Evolutionary conservation across 352 stramenopile species (phyloP).

Genomic region (Phytophthora uliginosa): DNA sequence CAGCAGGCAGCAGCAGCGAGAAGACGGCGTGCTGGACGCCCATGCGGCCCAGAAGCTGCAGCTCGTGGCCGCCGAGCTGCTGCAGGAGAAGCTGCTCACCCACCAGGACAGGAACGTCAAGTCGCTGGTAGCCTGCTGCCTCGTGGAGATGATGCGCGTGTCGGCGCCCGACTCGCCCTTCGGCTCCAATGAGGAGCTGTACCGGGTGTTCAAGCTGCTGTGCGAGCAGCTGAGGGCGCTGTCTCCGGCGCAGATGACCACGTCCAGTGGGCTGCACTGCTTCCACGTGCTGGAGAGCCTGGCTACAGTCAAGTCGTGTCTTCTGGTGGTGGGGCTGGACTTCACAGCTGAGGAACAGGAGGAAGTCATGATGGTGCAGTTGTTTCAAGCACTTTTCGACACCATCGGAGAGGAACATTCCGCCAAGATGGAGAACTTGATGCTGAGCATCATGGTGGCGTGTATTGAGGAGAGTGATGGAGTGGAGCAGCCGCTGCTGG

Average conservation of each 20-base stretch:
- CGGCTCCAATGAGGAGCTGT: conserved; percentile 69
- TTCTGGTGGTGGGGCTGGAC: conserved; percentile 65
- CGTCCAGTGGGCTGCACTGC: conserved; percentile 47
- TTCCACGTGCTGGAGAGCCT: conserved; percentile 81
- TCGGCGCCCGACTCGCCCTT: conserved; percentile 77
- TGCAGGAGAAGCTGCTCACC: conserved; percentile 61
- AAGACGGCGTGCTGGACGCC: conserved; percentile 32
- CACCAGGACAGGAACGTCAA: conserved; percentile 63
- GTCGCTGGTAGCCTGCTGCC: conserved; percentile 73
- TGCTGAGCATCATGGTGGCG: conserved; percentile 76
- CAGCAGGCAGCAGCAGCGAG: conserved; percentile 58
- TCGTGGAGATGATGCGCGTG: conserved; percentile 79
- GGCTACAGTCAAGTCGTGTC: conserved; percentile 62
- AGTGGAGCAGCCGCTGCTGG: conserved; percentile 75
- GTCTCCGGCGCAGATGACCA: conserved; percentile 34
- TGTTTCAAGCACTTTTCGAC: conserved; percentile 78
- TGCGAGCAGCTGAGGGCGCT: conserved; percentile 65
- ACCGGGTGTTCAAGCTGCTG: conserved; percentile 76
- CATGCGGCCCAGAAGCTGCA: conserved; percentile 42
- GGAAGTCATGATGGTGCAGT: conserved; percentile 67
- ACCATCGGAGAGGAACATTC: conserved; percentile 72
- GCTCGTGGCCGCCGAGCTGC: conserved; percentile 63
- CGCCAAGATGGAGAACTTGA: conserved; percentile 76
- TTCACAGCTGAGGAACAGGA: conserved; percentile 54
- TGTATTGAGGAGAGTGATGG: conserved; percentile 81